Conservation (phyloP, 768 basidiomycete species). For the Kwoniella sp. region DNA sequence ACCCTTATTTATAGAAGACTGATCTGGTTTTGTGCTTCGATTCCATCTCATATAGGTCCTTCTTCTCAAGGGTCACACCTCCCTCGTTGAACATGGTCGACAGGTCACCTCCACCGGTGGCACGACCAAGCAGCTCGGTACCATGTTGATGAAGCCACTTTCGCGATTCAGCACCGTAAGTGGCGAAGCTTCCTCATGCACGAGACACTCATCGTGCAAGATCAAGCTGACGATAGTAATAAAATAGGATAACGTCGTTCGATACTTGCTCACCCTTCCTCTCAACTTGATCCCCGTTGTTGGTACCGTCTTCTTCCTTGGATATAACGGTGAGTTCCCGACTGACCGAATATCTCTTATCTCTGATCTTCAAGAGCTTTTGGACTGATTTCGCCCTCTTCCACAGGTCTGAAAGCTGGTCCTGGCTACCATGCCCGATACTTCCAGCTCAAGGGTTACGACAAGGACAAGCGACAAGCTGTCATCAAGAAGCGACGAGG, state of each 20-base stretch:
- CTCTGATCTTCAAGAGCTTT: neutral
- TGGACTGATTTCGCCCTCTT: neutral
- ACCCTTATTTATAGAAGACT: neutral
- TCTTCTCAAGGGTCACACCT: constrained; percentile 58
- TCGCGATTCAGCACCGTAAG: constrained; percentile 55
- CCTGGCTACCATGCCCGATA: constrained; percentile 68
- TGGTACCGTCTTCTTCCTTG: constrained; percentile 67
- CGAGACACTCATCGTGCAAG: neutral
- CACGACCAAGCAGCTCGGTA: constrained; percentile 61
- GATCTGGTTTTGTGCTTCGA: neutral
- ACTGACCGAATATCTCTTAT: too few relatives aligned
- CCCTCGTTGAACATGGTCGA: constrained; percentile 59
- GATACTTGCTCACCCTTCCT: constrained; percentile 69
- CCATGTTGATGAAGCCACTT: constrained; percentile 59
- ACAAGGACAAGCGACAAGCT: constrained; percentile 58
- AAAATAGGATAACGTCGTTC: constrained; percentile 59
- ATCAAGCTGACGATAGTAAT: neutral
- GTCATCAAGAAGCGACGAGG: constrained; percentile 62
- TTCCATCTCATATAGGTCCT: constrained; percentile 55
- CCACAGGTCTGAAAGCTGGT: constrained; percentile 57
- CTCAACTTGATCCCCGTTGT: constrained; percentile 70
- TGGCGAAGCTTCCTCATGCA: neutral
- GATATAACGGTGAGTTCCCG: constrained; percentile 48
- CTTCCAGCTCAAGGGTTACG: constrained; percentile 69
- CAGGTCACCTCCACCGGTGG: constrained; percentile 51